A percentile compares a stretch with the other conserved stretches of the same genome.
Conservation (phyloP, 768 basidiomycete genomes). For the Dentipellis sp. region DNA sequence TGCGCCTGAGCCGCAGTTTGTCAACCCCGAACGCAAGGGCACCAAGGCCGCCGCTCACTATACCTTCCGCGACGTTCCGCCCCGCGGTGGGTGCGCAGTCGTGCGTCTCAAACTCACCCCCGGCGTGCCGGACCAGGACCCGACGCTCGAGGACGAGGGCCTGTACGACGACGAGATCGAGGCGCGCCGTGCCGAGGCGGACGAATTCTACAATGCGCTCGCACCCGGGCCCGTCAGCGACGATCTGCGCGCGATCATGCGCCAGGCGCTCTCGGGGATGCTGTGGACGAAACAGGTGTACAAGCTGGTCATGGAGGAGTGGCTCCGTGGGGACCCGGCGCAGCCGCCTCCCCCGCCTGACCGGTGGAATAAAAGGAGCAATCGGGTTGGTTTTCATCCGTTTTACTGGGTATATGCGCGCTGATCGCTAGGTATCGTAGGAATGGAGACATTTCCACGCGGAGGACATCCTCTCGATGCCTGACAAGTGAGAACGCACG, state of each 20-base stretch:
- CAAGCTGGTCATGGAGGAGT: conserved; percentile 91
- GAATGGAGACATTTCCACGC: conserved; percentile 96
- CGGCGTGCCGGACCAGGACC: conserved; percentile 59
- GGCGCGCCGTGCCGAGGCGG: conserved; percentile 85
- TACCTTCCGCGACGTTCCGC: conserved; percentile 76
- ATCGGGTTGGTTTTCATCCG: conserved; percentile 41
- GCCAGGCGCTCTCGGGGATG: conserved; percentile 95
- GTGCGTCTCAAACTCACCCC: conserved; percentile 91
- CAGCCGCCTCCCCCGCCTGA: conserved; percentile 92
- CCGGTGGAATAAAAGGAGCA: conserved; percentile 67
- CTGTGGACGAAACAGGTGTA: conserved; percentile 99
- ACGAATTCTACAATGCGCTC: conserved; percentile 80
- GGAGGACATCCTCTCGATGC: conserved; percentile 96
- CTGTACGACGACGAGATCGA: conserved; percentile 85
- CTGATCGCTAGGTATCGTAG: conserved; percentile 25
- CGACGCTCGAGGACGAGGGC: conserved; percentile 79
- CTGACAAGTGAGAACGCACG: conserved; percentile 71
- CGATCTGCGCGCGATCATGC: conserved; percentile 91
- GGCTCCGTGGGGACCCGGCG: conserved; percentile 92
- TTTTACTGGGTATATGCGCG: neutral
- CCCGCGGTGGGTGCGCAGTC: conserved; percentile 88
- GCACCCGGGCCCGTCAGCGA: conserved; percentile 81
- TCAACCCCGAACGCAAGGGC: conserved; percentile 80
- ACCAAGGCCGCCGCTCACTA: conserved; percentile 96
- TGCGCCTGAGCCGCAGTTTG: conserved; percentile 38